Percentiles rank a stretch among this genome's conserved stretches.
phyloP scores from a whole-genome alignment of 345 rosid genomes.

The Arabis hirsuta region DNA sequence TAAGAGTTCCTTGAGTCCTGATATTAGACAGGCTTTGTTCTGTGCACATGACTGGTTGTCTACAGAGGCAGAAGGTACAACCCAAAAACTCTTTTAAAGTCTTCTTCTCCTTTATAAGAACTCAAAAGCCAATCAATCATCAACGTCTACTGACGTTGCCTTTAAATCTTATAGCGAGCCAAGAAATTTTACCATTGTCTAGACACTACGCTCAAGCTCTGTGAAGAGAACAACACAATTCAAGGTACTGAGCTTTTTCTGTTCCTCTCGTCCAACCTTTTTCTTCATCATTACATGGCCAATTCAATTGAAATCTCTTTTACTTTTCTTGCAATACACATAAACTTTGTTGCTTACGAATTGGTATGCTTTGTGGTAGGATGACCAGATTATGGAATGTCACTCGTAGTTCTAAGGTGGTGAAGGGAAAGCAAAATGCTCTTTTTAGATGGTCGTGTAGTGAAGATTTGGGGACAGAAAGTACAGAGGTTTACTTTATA shows the following conservation, averaged over 20 bases:
- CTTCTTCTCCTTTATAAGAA: neutral
- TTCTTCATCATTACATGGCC: neutral
- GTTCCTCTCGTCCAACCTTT: constrained; percentile 1
- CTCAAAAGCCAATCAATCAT: neutral
- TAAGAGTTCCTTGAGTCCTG: constrained; percentile 64
- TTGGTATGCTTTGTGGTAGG: neutral
- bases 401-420: constrained; percentile 20
- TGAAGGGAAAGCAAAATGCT: constrained; percentile 3
- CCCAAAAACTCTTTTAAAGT: constrained; percentile 7
- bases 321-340: neutral
- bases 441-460: constrained; percentile 9
- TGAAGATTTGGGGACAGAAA: constrained; percentile 22
- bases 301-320: neutral
- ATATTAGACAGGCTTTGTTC: constrained; percentile 77
- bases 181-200: constrained; percentile 51
- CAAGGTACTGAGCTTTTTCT: constrained; percentile 26
- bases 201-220: constrained; percentile 50
- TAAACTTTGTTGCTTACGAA: neutral
- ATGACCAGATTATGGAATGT: constrained; percentile 24
- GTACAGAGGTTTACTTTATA: constrained; percentile 27
- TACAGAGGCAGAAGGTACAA: constrained; percentile 62
- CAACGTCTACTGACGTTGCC: neutral
- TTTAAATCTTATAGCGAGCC: constrained; percentile 16
- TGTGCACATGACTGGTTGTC: constrained; percentile 85
- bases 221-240: constrained; percentile 26